Conservation (phyloP, 352 stramenopile species). For the Globisporangium spinosum region DNA sequence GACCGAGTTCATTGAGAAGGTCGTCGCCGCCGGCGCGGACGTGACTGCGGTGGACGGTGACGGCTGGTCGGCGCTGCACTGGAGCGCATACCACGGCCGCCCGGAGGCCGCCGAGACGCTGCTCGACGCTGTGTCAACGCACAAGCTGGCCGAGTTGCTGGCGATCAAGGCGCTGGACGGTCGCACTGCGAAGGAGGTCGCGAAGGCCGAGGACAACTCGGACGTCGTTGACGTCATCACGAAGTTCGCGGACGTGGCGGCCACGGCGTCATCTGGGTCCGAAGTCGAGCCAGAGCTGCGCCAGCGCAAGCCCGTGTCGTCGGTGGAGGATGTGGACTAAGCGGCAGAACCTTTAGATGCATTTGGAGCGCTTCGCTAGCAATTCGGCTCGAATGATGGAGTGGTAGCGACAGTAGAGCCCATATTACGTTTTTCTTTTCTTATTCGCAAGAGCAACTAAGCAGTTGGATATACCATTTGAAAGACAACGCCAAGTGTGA, state of each 20-base stretch:
- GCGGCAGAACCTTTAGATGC: conserved; percentile 7
- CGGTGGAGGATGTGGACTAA: conserved; percentile 80
- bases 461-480: not conserved
- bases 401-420: not conserved
- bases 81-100: conserved; percentile 77
- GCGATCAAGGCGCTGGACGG: conserved; percentile 53
- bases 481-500: not conserved
- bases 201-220: conserved; percentile 62
- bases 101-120: conserved; percentile 68
- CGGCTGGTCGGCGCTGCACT: conserved; percentile 81
- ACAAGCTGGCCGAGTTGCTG: conserved; percentile 40
- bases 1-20: conserved; percentile 69
- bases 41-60: conserved; percentile 65
- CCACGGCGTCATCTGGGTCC: conserved; percentile 2
- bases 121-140: conserved; percentile 30
- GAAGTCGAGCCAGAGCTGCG: conserved; percentile 35
- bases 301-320: conserved; percentile 52
- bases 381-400: not conserved
- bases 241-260: conserved; percentile 26
- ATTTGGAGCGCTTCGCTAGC: conserved; percentile 3
- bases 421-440: conserved; percentile 3
- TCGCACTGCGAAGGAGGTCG: conserved; percentile 59
- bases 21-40: conserved; percentile 50
- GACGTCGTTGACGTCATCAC: conserved; percentile 64
- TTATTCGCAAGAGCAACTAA: conserved; percentile 3